Percentiles rank a stretch among this genome's conserved stretches.
phyloP scores from a whole-genome alignment of 768 basidiomycete species.

The Sarcomyxa edulis region DNA sequence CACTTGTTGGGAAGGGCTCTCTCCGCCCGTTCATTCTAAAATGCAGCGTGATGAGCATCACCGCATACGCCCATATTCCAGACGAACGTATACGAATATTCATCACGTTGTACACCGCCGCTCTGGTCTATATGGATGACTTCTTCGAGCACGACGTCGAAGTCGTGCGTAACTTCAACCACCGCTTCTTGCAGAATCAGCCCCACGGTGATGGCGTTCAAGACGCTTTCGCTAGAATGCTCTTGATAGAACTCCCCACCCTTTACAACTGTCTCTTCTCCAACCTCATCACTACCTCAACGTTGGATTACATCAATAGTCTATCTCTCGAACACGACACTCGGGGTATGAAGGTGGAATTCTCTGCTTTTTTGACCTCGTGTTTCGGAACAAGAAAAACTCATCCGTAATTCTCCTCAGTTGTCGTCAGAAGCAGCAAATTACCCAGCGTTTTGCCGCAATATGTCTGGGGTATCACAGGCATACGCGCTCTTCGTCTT shows the following conservation, averaged over 20 bases:
- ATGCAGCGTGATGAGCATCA: slow-evolving; percentile 15
- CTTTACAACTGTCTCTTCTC: slow-evolving; percentile 11
- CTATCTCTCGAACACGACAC: slow-evolving; percentile 21
- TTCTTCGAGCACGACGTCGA: slow-evolving; percentile 11
- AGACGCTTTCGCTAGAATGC: slow-evolving; percentile 21
- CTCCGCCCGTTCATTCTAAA: slow-evolving; percentile 18
- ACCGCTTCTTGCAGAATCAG: slow-evolving; percentile 15
- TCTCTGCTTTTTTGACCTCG: too few relatives aligned
- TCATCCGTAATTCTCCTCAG: too few relatives aligned
- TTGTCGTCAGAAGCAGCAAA: background rate
- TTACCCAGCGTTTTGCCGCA: slow-evolving; percentile 1
- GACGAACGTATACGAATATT: slow-evolving; percentile 18
- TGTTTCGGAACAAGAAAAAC: too few relatives aligned
- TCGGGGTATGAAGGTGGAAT: slow-evolving; percentile 19
- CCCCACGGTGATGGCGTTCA: slow-evolving; percentile 18
- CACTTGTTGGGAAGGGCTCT: slow-evolving; percentile 11
- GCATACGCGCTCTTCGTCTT: slow-evolving; percentile 3
- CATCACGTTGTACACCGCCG: slow-evolving; percentile 29
- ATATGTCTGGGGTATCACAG: slow-evolving; percentile 1
- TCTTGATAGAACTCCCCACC: slow-evolving; percentile 18
- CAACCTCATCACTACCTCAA: background rate
- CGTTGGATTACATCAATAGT: background rate
- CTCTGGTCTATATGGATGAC: slow-evolving; percentile 29
- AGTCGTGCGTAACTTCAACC: slow-evolving; percentile 23
- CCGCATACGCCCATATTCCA: slow-evolving; percentile 17